Conservation (phyloP, 768 basidiomycete genomes). For the Coprinopsis marcescibilis region DNA sequence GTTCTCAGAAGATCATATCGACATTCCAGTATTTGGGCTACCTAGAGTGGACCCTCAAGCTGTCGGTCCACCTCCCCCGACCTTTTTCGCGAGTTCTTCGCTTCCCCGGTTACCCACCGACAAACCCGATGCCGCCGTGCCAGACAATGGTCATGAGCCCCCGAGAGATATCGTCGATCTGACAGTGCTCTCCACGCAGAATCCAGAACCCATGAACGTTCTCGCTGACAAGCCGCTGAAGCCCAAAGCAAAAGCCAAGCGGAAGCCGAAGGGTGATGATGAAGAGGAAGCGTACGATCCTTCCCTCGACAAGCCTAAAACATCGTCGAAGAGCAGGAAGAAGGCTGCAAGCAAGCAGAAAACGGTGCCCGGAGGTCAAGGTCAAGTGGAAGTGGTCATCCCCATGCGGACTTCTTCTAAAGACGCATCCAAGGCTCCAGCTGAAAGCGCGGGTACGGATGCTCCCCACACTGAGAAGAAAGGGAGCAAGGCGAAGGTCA, state of each 20-base stretch:
- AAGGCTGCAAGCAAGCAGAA: constrained; percentile 13
- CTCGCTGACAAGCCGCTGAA: constrained; percentile 10
- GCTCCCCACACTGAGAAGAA: too few species aligned
- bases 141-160: background rate
- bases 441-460: too few species aligned
- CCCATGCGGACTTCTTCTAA: constrained; percentile 12
- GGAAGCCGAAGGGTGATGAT: constrained; percentile 22
- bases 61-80: constrained; percentile 27
- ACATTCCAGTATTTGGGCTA: background rate
- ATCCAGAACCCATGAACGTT: background rate
- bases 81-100: constrained; percentile 44
- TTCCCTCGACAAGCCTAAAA: constrained; percentile 10
- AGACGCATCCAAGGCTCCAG: too few species aligned
- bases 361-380: too few species aligned
- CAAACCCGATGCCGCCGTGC: constrained; percentile 2
- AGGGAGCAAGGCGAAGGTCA: constrained; percentile 21
- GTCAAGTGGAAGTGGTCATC: constrained; percentile 23
- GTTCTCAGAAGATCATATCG: constrained; percentile 11
- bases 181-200: constrained; percentile 22
- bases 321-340: constrained; percentile 14
- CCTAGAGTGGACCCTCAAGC: constrained; percentile 9
- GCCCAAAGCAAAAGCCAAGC: constrained; percentile 22
- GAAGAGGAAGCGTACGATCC: constrained; percentile 21
- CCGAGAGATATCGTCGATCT: constrained; percentile 21
- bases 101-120: constrained; percentile 27